Conservation (phyloP, 1,139 yeast species). For the Geotrichum histeridarum region DNA sequence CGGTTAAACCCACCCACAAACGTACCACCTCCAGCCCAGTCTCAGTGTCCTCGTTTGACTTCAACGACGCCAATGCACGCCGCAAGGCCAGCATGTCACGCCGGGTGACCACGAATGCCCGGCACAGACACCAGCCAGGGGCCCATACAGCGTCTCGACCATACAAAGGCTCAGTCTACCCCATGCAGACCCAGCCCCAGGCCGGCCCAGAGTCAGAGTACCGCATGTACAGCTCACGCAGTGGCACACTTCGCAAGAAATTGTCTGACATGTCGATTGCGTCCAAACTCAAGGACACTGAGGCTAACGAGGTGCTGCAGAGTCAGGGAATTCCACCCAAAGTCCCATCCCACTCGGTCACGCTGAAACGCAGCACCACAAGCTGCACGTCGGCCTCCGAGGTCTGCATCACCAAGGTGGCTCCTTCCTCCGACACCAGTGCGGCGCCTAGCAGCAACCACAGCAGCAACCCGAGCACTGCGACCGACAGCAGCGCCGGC, state of each 20-base stretch:
- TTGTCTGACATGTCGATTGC: conserved; percentile 8
- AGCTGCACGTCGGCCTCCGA: not conserved
- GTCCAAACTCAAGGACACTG: conserved; percentile 11
- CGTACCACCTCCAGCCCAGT: conserved; percentile 4
- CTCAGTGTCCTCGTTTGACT: conserved; percentile 6
- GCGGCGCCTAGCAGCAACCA: not conserved
- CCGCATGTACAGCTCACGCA: conserved; percentile 11
- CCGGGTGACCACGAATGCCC: not conserved
- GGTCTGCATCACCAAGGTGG: conserved; percentile 1
- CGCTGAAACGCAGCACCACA: conserved; percentile 7
- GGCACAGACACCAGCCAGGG: not conserved
- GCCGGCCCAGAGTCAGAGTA: conserved; percentile 12
- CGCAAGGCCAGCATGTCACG: not conserved
- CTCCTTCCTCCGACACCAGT: conserved; percentile 7
- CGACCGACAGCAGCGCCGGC: not conserved
- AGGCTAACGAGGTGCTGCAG: conserved; percentile 21
- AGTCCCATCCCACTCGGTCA: conserved; percentile 28
- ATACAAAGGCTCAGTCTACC: conserved; percentile 17
- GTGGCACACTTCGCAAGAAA: conserved; percentile 8
- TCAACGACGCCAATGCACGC: not conserved
- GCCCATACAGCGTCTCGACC: conserved; percentile 14
- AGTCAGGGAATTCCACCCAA: conserved; percentile 30
- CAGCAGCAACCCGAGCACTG: not conserved
- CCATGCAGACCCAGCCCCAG: conserved; percentile 15
- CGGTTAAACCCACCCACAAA: not conserved